Evolutionary conservation across 2,329 filamentous ascomycete species (phyloP).

Genomic region (Trichothecium sympodiale): DNA sequence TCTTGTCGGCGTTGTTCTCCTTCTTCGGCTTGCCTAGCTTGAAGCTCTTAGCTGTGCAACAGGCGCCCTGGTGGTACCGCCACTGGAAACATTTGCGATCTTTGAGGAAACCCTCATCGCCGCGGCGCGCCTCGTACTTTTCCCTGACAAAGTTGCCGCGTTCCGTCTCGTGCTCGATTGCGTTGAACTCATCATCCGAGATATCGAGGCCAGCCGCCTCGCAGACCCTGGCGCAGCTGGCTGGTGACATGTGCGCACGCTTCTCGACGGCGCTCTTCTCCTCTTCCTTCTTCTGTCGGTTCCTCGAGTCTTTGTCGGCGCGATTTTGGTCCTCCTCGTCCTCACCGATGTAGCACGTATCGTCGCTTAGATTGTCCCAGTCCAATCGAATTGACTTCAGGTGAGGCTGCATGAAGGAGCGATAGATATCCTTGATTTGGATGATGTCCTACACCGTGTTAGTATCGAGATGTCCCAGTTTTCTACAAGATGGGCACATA

Average conservation of each 20-base stretch:
- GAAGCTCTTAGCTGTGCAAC: constrained; percentile 31
- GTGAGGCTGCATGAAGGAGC: constrained; percentile 33
- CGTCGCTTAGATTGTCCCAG: constrained; percentile 43
- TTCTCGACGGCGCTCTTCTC: constrained; percentile 31
- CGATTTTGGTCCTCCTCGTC: constrained; percentile 22
- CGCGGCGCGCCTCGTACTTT: constrained; percentile 11
- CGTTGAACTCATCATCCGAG: constrained; percentile 20
- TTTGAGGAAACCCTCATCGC: constrained; percentile 14
- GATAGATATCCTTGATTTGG: constrained; percentile 37
- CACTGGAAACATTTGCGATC: constrained; percentile 34
- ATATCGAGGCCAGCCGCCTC: constrained; percentile 25
- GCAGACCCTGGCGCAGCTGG: constrained; percentile 39
- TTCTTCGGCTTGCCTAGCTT: constrained; percentile 28
- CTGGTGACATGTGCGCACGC: constrained; percentile 30
- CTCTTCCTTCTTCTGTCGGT: constrained; percentile 24
- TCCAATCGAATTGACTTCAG: constrained; percentile 29
- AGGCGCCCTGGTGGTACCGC: constrained; percentile 30
- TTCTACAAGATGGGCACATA: constrained; percentile 3
- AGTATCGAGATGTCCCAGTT: constrained; percentile 8
- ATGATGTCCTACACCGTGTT: constrained; percentile 23
- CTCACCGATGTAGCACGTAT: constrained; percentile 31
- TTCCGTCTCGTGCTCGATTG: constrained; percentile 15
- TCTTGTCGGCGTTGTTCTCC: constrained; percentile 17
- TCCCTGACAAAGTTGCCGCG: constrained; percentile 15
- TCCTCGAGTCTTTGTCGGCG: constrained; percentile 17